A percentile compares a stretch with the other conserved stretches of the same genome.
Evolutionary conservation across 1,284 basidiomycete genomes (phyloP).

Genomic region (Cronartium quercuum): DNA sequence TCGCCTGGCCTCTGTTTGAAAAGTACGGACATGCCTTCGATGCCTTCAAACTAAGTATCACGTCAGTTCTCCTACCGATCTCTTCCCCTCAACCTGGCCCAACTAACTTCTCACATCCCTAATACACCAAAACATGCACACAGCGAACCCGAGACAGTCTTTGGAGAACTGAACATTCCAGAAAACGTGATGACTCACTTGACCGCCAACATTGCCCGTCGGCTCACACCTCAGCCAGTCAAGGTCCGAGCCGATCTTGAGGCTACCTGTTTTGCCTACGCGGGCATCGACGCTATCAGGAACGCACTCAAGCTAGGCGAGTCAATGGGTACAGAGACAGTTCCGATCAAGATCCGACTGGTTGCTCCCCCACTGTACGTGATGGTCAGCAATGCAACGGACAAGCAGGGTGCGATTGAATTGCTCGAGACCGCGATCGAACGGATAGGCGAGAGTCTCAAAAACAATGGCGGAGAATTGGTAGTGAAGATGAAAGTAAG

Average conservation of each 20-base stretch:
- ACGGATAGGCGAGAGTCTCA: conserved; percentile 76
- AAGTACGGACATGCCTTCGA: conserved; percentile 95
- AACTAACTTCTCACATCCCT: conserved; percentile 6
- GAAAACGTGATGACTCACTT: conserved; percentile 64
- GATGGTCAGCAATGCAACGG: conserved; percentile 88
- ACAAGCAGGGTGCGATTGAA: conserved; percentile 91
- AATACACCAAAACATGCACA: neutral
- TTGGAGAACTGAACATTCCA: conserved; percentile 61
- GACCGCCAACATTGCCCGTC: conserved; percentile 79
- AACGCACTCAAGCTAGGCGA: conserved; percentile 84
- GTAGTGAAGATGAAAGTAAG: conserved; percentile 93
- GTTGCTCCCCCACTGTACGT: conserved; percentile 96
- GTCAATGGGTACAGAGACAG: conserved; percentile 71
- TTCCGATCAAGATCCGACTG: conserved; percentile 94
- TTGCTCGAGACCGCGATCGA: conserved; percentile 88
- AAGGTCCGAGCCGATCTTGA: conserved; percentile 98
- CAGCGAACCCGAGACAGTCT: conserved; percentile 82
- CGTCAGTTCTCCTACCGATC: conserved; percentile 56
- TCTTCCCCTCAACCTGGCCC: neutral
- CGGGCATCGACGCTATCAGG: conserved; percentile 97
- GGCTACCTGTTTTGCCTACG: conserved; percentile 90
- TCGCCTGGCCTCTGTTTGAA: conserved; percentile 87
- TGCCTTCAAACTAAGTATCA: conserved; percentile 91
- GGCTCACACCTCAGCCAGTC: conserved; percentile 95
- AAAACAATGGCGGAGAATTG: conserved; percentile 73